phyloP scores from a whole-genome alignment of 2,329 filamentous ascomycete species.

The Verticillium nubilum region DNA sequence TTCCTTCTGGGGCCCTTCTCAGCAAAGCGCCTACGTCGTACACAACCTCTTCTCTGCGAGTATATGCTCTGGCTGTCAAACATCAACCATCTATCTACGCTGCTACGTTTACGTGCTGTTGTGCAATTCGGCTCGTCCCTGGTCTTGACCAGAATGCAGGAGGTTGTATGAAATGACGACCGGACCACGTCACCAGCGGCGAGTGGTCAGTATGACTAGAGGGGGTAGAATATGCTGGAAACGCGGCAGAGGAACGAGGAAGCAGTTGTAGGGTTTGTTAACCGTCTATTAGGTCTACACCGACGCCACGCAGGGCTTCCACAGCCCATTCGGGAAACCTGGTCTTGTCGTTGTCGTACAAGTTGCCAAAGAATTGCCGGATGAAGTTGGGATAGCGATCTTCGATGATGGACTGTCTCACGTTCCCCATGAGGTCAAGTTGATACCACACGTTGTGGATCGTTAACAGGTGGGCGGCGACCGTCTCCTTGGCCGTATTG shows the following conservation, averaged over 20 bases:
- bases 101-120: background rate
- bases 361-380: constrained; percentile 67
- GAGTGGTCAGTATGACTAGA: background rate
- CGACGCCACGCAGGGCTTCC: constrained; percentile 70
- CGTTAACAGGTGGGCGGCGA: constrained; percentile 76
- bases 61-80: background rate
- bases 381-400: constrained; percentile 78
- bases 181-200: background rate
- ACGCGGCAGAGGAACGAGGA: background rate
- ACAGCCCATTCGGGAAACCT: constrained; percentile 82
- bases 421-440: constrained; percentile 72
- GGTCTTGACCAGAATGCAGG: background rate
- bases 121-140: background rate
- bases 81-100: background rate
- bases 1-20: too few species aligned
- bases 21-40: background rate
- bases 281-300: constrained; percentile 55
- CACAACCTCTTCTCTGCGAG: background rate
- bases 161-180: background rate
- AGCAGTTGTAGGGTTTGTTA: background rate
- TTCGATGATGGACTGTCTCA: constrained; percentile 72
- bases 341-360: constrained; percentile 55
- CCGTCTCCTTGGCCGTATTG: constrained; percentile 89
- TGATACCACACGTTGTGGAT: constrained; percentile 97
- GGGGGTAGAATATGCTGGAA: background rate